Percentiles rank a stretch among this genome's conserved stretches.
Conservation (phyloP, 441 rosid species). For the Croton laevigatus region DNA sequence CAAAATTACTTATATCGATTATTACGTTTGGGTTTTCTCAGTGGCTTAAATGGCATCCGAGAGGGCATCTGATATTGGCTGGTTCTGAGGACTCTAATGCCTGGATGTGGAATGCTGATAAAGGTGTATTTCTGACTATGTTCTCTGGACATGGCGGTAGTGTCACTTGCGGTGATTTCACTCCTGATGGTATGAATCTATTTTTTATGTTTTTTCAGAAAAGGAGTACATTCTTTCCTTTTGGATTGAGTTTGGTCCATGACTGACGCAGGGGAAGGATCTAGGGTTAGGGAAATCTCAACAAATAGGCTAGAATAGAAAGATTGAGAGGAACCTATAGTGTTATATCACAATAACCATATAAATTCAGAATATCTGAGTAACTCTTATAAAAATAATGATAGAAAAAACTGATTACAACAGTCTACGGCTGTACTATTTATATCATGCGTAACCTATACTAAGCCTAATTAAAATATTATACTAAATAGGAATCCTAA, state of each 20-base stretch:
- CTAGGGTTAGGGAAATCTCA: too few relatives aligned
- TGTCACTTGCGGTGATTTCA: conserved; percentile 90
- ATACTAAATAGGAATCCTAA: too few relatives aligned
- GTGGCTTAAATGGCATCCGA: conserved; percentile 98
- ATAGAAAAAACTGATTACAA: too few relatives aligned
- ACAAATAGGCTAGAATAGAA: too few relatives aligned
- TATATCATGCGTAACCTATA: too few relatives aligned
- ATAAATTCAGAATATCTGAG: too few relatives aligned
- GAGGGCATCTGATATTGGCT: conserved; percentile 74
- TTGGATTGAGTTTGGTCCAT: background rate
- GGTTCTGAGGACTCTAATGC: conserved; percentile 78
- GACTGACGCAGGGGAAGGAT: too few relatives aligned
- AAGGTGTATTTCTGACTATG: conserved; percentile 55
- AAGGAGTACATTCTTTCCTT: background rate
- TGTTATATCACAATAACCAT: too few relatives aligned
- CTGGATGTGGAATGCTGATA: conserved; percentile 98
- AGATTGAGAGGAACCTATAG: too few relatives aligned
- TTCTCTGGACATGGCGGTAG: conserved; percentile 70
- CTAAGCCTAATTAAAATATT: too few relatives aligned
- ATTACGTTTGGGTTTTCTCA: conserved; percentile 27
- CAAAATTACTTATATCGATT: background rate
- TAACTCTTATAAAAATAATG: too few relatives aligned
- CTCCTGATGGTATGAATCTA: conserved; percentile 69
- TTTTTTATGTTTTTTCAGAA: background rate
- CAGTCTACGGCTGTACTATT: too few relatives aligned